Evolutionary conservation across 345 rosid genomes (phyloP).

Genomic region (Erodium maritimum): DNA sequence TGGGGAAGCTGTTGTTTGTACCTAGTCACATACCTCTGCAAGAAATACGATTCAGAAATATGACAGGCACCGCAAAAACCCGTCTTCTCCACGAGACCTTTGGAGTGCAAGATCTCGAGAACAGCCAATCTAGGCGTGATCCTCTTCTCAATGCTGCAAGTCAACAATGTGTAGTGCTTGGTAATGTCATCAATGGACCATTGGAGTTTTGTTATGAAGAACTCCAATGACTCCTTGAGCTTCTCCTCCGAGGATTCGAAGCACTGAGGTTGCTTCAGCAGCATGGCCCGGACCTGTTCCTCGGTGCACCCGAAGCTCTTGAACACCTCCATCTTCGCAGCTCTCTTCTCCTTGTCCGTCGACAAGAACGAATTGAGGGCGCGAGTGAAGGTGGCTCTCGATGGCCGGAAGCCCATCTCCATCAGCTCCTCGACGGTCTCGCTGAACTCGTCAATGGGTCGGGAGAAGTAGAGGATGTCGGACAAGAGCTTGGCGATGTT

Average conservation of each 20-base stretch:
- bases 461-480: constrained; percentile 4
- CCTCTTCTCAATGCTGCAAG: constrained; percentile 11
- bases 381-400: constrained; percentile 5
- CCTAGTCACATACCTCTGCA: constrained; percentile 2
- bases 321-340: constrained; percentile 5
- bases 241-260: constrained; percentile 7
- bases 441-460: constrained; percentile 1
- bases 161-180: constrained; percentile 3
- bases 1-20: constrained; percentile 1
- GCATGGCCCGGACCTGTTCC: constrained; percentile 8
- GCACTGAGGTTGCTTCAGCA: constrained; percentile 11
- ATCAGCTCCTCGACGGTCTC: constrained; percentile 2
- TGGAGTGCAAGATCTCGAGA: constrained; percentile 1
- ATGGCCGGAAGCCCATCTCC: constrained; percentile 15
- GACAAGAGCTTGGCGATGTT: constrained; percentile 6
- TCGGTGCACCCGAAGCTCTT: constrained; percentile 15
- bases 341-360: constrained; percentile 8
- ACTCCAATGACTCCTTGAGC: constrained; percentile 6
- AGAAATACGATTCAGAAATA: constrained; percentile 5
- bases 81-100: constrained; percentile 5
- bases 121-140: constrained; percentile 10
- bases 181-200: constrained; percentile 4
- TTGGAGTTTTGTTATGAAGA: constrained; percentile 2
- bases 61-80: not conserved
- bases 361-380: constrained; percentile 4